Percentiles rank a stretch among this genome's conserved stretches.
phyloP scores from a whole-genome alignment of 306 rosid species.

The Castanospermum australe region DNA sequence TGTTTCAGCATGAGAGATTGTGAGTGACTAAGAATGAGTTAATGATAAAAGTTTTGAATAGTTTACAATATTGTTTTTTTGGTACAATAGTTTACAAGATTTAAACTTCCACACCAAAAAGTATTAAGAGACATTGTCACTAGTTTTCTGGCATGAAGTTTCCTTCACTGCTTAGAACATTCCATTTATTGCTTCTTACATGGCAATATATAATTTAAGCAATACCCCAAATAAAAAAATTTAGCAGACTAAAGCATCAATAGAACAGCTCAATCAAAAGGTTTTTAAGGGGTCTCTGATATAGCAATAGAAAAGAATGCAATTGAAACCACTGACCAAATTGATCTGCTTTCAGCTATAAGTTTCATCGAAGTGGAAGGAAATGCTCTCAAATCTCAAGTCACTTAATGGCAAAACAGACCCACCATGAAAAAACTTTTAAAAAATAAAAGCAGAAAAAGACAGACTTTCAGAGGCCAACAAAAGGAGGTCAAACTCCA shows the following conservation, averaged over 20 bases:
- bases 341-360: conserved; percentile 15
- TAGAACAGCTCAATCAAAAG: no score
- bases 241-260: no score
- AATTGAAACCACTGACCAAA: not conserved
- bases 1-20: no score
- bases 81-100: no score
- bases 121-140: not conserved
- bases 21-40: no score
- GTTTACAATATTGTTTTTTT: no score
- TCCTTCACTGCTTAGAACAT: conserved; percentile 27
- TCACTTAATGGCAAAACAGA: conserved; percentile 24
- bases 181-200: conserved; percentile 31
- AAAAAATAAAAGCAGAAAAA: conserved; percentile 31
- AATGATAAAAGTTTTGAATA: no score
- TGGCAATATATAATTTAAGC: not conserved
- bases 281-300: conserved; percentile 22
- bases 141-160: conserved; percentile 20
- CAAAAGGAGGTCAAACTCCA: conserved; percentile 63
- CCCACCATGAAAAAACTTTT: conserved; percentile 21
- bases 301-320: not conserved
- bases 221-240: not conserved
- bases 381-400: conserved; percentile 19
- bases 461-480: conserved; percentile 45
- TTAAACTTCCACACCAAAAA: no score
- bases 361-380: conserved; percentile 2